Base-by-base conservation (phyloP, 2,329 filamentous ascomycete species). In the Boeremia exigua region DNA sequence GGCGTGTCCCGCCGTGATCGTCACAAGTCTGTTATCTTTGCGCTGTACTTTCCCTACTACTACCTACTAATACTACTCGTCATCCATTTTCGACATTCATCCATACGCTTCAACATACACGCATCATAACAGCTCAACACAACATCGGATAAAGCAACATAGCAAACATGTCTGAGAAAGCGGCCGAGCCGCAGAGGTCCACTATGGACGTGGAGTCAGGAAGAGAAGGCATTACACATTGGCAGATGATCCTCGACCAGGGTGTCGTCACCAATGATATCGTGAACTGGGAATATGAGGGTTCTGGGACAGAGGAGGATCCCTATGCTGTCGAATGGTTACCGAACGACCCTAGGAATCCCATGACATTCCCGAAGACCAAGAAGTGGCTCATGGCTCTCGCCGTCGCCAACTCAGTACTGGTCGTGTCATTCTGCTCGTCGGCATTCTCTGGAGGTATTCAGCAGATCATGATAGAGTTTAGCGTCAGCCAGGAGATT, bases 321-420 rank as follows among this genome's bases (percentile, higher is more conserved):
- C 78, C 78, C 1, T 80, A 74, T 55, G 67, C 79, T 9, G 76
- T 82, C 46, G 76, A 79, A 43, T 82, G 77, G 77, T 75, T 80
- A 52, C 73, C 78, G 17, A 74, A 78, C 42, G 80, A 82, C 54
- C 75, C 78, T 2, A 71, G 78, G 54, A 80, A 81, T 49, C 78
- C 78, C 0, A 74, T 80, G 72, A 66, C 59, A 11, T 80, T 75
- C 59, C 11, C 66, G 7, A 66, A 65, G 47, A 66, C 65, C 36
- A 76, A 73, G 63, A 80, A 80, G 59, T 79, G 78, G 77, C 59
- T 71, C 15, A 73, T 77, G 46, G 70, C 74, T 8, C 32, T 78
- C 27, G 64, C 73, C 12, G 73, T 79, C 58, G 77, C 78, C 6
- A 68, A 79, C 46, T 74, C 78, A 1, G 78, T 77, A 4, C 71